phyloP scores from a whole-genome alignment of 768 basidiomycete species.

The Kwoniella dendrophila region DNA sequence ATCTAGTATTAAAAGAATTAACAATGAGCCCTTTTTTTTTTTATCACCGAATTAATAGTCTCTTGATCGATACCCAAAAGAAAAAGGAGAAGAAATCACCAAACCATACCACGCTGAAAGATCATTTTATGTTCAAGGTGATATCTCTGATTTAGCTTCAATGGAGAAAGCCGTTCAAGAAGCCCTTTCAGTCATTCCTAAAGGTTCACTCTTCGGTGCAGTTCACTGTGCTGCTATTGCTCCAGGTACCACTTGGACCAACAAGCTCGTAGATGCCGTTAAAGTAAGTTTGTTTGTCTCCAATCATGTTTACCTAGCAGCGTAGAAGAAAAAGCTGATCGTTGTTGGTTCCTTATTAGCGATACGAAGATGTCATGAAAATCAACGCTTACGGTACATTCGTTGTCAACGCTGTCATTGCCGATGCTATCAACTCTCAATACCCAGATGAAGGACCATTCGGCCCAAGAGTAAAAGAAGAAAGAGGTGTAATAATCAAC shows the following conservation, averaged over 20 bases:
- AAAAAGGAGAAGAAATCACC: slow-evolving; percentile 32
- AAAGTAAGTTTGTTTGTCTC: slow-evolving; percentile 24
- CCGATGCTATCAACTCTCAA: slow-evolving; percentile 47
- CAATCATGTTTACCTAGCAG: too few relatives aligned
- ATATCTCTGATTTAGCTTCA: slow-evolving; percentile 38
- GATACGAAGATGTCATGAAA: slow-evolving; percentile 31
- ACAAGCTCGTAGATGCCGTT: slow-evolving; percentile 22
- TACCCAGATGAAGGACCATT: slow-evolving; percentile 33
- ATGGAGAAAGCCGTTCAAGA: slow-evolving; percentile 27
- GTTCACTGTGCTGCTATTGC: slow-evolving; percentile 40
- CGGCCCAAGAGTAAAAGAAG: slow-evolving; percentile 25
- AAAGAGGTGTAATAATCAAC: slow-evolving; percentile 52
- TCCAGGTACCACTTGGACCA: slow-evolving; percentile 22
- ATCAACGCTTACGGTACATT: slow-evolving; percentile 49
- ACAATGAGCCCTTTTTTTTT: too few relatives aligned
- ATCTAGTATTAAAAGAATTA: too few relatives aligned
- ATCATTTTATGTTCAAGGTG: slow-evolving; percentile 34
- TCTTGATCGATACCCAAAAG: slow-evolving; percentile 43
- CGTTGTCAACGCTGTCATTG: slow-evolving; percentile 44
- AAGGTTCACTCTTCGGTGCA: slow-evolving; percentile 24
- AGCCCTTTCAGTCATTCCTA: slow-evolving; percentile 23
- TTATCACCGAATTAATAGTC: too few relatives aligned
- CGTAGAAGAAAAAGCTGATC: slow-evolving; percentile 12
- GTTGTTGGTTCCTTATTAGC: slow-evolving; percentile 14
- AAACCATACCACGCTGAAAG: slow-evolving; percentile 20